Base-by-base conservation (phyloP, 352 stramenopile genomes). In the Globisporangium canariense region DNA sequence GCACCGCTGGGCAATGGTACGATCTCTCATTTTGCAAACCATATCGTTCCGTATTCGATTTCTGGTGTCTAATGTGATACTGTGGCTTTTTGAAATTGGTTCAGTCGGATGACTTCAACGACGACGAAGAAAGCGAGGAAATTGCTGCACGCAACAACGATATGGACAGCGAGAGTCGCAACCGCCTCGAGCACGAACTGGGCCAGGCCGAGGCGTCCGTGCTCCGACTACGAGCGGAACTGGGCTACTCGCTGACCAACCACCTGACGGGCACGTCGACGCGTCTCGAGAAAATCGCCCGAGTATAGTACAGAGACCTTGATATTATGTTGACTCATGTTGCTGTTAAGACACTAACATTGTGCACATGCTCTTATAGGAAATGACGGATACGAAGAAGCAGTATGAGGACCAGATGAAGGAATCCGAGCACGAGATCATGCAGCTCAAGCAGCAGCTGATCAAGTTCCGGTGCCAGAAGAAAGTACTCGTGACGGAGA, bases 401-500 rank as follows among this genome's bases (percentile, higher is more conserved):
- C 67, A 80, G 36, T 94, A 88, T 46, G 85, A 94, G 40, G 81
- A 90, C 20, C 69, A 87, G 50, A 78, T 81, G 69, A 78, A 82
- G 56, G 65, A 68, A 1, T 77, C 69, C 43, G 79, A 83, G 38
- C 67, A 86, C 46, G 77, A 90, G 36, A 68, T 77, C 6, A 57
- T 80, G 34, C 69, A 89, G 38, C 54, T 91, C 45, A 89, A 83
- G 52, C 81, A 92, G 51, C 69, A 90, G 54, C 47, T 94, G 13
- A 74, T 94, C 41, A 92, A 91, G 74, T 87, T 83, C 64, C 82
- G 83, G 2, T 86, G 78, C 25, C 85, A 94, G 60, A 91, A 88
- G 66, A 79, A 81, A 28, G 85, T 94, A 22, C 66, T 94, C 9
- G 76, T 92, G 41, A 87, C 85, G 1, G 85, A 92, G 60, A 77